phyloP scores from a whole-genome alignment of 768 basidiomycete genomes.

The Hericium rajendrae region DNA sequence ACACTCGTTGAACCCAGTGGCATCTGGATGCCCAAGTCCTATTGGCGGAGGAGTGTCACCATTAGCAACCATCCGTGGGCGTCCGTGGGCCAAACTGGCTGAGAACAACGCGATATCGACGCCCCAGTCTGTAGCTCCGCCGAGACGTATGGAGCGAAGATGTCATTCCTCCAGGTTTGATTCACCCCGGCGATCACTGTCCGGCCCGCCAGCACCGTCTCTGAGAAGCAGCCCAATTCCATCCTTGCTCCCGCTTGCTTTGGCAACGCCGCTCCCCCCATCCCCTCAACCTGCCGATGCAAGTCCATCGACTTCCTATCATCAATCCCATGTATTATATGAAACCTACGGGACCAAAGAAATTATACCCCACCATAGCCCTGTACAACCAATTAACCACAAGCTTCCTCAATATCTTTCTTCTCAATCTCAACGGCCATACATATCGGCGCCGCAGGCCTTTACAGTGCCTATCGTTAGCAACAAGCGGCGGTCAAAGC shows the following conservation, averaged over 20 bases:
- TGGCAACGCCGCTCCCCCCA: slow-evolving; percentile 11
- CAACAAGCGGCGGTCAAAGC: slow-evolving; percentile 2
- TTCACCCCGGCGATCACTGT: slow-evolving; percentile 24
- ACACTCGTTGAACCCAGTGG: neutral
- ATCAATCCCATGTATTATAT: slow-evolving; percentile 12
- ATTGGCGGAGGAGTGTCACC: neutral
- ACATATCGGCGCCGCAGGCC: neutral
- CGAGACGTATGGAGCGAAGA: slow-evolving; percentile 11
- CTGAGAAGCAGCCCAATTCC: slow-evolving; percentile 2
- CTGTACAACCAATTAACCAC: slow-evolving; percentile 8
- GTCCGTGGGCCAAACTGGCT: neutral
- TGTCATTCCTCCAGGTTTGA: slow-evolving; percentile 20
- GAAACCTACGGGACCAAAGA: slow-evolving; percentile 9
- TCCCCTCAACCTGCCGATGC: slow-evolving; percentile 4
- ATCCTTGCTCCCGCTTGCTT: slow-evolving; percentile 4
- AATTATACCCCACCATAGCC: slow-evolving; percentile 5
- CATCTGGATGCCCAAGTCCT: neutral
- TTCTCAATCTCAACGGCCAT: neutral
- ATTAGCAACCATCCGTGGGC: neutral
- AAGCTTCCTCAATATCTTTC: neutral
- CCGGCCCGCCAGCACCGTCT: slow-evolving; percentile 19
- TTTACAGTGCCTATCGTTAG: neutral
- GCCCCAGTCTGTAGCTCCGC: slow-evolving; percentile 2
- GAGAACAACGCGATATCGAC: neutral
- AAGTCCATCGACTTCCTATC: neutral